Percentiles rank a stretch among this genome's conserved stretches.
Evolutionary conservation across 1,284 basidiomycete species (phyloP).

Genomic region (Sporisorium reilianum): DNA sequence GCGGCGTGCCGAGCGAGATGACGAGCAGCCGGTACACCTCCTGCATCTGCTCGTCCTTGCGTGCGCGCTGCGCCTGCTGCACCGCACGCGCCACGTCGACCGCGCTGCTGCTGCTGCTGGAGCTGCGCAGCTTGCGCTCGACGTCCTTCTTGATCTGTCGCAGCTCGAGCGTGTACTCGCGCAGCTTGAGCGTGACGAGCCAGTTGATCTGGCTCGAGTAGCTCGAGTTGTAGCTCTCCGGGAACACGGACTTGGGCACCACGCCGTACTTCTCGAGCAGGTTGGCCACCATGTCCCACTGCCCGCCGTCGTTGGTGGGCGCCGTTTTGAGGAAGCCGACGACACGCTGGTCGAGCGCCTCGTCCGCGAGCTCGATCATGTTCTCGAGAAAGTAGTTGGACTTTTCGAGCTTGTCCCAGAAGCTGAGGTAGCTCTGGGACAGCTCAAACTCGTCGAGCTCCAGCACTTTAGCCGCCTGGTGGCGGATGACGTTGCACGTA

Average conservation of each 20-base stretch:
- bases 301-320: slow-evolving; percentile 83
- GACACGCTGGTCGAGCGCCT: slow-evolving; percentile 84
- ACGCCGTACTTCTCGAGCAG: slow-evolving; percentile 70
- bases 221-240: slow-evolving; percentile 86
- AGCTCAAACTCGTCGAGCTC: slow-evolving; percentile 88
- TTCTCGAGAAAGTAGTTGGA: slow-evolving; percentile 93
- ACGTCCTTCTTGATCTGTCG: slow-evolving; percentile 74
- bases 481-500: slow-evolving; percentile 80
- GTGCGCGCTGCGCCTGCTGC: slow-evolving; percentile 69
- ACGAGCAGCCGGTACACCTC: slow-evolving; percentile 89
- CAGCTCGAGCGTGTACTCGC: slow-evolving; percentile 87
- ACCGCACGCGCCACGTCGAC: slow-evolving; percentile 40
- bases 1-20: slow-evolving; percentile 77
- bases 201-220: slow-evolving; percentile 80
- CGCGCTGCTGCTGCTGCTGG: slow-evolving; percentile 1
- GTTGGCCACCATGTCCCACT: slow-evolving; percentile 87
- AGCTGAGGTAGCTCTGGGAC: slow-evolving; percentile 76
- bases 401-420: slow-evolving; percentile 82
- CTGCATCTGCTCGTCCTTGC: slow-evolving; percentile 85
- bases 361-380: slow-evolving; percentile 83
- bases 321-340: slow-evolving; percentile 81
- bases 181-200: slow-evolving; percentile 87
- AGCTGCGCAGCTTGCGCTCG: slow-evolving; percentile 70
- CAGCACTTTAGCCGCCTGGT: slow-evolving; percentile 85
- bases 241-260: slow-evolving; percentile 77